Evolutionary conservation across 129 eudicot species (phyloP).

Genomic region (Artemisia annua): DNA sequence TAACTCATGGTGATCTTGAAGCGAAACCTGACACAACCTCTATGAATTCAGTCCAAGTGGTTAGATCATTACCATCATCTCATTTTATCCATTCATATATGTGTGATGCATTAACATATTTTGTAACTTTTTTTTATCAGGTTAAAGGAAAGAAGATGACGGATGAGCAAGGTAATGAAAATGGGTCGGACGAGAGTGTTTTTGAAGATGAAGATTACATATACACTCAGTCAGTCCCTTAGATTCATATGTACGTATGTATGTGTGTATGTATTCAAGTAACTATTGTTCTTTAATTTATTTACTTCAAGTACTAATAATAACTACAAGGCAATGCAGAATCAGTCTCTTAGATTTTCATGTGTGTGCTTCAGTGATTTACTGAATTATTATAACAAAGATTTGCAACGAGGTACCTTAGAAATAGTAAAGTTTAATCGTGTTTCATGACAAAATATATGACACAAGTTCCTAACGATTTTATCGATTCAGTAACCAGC

Average conservation of each 20-base stretch:
- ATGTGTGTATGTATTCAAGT: background rate
- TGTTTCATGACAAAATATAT: no score
- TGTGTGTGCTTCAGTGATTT: no score
- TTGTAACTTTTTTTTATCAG: conserved; percentile 10
- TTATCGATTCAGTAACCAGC: conserved; percentile 38
- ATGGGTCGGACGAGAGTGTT: conserved; percentile 25
- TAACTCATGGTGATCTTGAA: conserved; percentile 35
- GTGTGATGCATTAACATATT: conserved; percentile 8
- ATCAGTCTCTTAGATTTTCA: no score
- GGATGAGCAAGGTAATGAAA: conserved; percentile 27
- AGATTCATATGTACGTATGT: conserved; percentile 15
- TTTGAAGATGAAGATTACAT: conserved; percentile 61
- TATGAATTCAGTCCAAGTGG: conserved; percentile 33
- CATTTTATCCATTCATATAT: background rate
- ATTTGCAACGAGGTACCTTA: no score
- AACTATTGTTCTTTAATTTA: no score
- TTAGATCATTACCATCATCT: conserved; percentile 19
- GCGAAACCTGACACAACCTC: conserved; percentile 25
- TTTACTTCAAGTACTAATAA: no score
- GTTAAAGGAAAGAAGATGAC: conserved; percentile 22
- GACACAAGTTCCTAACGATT: no score
- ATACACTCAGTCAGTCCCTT: conserved; percentile 64
- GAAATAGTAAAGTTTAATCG: no score
- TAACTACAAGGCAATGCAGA: no score
- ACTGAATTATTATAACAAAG: no score